These are phyloP conservation scores for Dalbergia cochinchinensis DNA, from an alignment of 306 rosid species.

Conservation along the genomic window DNA sequence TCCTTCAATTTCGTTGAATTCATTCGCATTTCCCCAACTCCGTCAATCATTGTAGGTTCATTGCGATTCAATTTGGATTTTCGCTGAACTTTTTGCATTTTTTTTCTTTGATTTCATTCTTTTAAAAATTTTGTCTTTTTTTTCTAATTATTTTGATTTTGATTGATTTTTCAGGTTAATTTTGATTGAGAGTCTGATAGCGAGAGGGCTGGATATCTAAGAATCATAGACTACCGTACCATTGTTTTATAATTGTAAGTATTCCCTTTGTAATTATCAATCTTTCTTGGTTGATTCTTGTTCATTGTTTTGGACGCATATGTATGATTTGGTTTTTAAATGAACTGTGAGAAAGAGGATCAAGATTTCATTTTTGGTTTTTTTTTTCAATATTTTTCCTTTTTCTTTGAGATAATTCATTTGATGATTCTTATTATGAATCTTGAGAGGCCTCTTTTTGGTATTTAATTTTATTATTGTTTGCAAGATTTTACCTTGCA, in stretches of 20 bases:
- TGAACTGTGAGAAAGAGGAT: not conserved
- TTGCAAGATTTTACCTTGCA: not conserved
- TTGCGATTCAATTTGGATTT: not conserved
- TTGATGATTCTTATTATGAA: not conserved
- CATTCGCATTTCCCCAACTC: not conserved
- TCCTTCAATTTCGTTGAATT: not conserved
- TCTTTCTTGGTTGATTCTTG: not conserved
- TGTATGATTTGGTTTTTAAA: not conserved
- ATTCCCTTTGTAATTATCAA: not conserved
- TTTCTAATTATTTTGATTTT: not conserved
- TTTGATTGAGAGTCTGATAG: conserved; percentile 15
- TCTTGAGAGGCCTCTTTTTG: not conserved
- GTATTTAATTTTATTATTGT: not conserved
- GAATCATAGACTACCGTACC: not conserved
- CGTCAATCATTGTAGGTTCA: conserved; percentile 32
- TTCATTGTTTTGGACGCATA: not conserved
- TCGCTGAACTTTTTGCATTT: not conserved
- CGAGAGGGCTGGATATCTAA: not conserved
- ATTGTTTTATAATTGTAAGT: conserved; percentile 36
- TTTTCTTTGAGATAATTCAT: not conserved
- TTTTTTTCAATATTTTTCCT: not conserved
- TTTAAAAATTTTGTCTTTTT: not conserved
- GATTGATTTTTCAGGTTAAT: conserved; percentile 9
- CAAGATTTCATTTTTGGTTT: not conserved
- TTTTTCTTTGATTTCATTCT: not conserved